Conservation (phyloP, 257 asterid species). For the Catharanthus roseus region DNA sequence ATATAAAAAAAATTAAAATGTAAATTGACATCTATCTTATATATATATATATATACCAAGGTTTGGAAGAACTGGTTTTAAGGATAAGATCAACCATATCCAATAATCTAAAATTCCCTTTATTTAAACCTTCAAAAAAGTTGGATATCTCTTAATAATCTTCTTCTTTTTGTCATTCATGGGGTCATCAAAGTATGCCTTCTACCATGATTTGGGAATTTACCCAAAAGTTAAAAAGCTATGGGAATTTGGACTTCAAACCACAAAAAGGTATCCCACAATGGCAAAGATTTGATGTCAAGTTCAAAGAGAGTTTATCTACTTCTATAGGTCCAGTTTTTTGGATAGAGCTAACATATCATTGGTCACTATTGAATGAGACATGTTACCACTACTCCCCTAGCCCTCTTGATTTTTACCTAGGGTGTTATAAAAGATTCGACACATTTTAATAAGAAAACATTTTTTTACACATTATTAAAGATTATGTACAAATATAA, state of each 20-base stretch:
- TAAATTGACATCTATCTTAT: no score
- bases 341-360: conserved; percentile 8
- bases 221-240: background rate
- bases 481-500: no score
- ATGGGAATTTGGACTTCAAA: conserved; percentile 1
- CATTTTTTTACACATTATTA: no score
- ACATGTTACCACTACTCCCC: no score
- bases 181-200: background rate
- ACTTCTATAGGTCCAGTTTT: no score
- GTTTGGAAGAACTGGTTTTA: background rate
- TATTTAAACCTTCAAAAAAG: background rate
- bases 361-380: background rate
- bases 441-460: no score
- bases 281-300: background rate
- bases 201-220: background rate
- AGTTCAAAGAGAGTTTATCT: background rate
- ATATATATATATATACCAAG: no score
- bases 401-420: no score
- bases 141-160: background rate
- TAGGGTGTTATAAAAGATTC: no score
- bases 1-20: no score
- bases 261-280: background rate
- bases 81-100: conserved; percentile 16
- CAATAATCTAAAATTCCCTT: background rate
- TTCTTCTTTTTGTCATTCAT: background rate